Base-by-base conservation (phyloP, 768 basidiomycete genomes). In the Lepiota venenata region DNA sequence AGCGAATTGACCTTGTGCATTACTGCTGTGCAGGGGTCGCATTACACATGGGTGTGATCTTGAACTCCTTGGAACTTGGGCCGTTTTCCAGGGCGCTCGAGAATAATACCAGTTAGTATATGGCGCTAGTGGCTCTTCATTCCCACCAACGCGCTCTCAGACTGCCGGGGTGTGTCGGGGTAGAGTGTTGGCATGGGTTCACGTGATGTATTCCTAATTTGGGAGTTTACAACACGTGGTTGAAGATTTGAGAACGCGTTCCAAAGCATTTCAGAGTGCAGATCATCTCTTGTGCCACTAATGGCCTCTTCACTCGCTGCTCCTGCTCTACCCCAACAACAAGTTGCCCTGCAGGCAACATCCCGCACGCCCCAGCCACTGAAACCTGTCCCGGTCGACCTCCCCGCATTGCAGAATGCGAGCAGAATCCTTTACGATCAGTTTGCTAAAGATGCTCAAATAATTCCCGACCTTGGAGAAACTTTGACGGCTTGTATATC, bases 381-480 rank as follows among this genome's bases (percentile, higher is more conserved):
- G 29, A 74, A 73, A 58, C 65, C 69, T 14, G 58, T 65, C 22
- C 66, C 70, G 40, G 76, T 87, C 22, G 87, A 91, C 68, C 70
- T 91, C 47, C 64, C 73, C 42, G 77, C 82, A 18, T 71, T 93
- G 41, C 79, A 83, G 62, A 81, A 73, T 63, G 89, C 89, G 9
- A 85, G 84, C 61, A 74, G 77, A 55, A 76, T 88, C 32, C 64
- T 93, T 25, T 77, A 84, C 51, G 87, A 88, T 46, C 80, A 83
- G 57, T 78, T 91, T 47, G 68, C 77, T 27, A 90, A 88, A 65
- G 90, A 93, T 69, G 76, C 80, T 2, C 84, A 87, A 68, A 76
- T 79, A 48, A 80, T 92, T 45, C 89, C 91, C 29, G 90, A 91
- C 67, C 66, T 88, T 36, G 84, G 83, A 39, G 91, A 92, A 55